phyloP scores from a whole-genome alignment of 2,329 filamentous ascomycete genomes.

The Endothia cerciana region DNA sequence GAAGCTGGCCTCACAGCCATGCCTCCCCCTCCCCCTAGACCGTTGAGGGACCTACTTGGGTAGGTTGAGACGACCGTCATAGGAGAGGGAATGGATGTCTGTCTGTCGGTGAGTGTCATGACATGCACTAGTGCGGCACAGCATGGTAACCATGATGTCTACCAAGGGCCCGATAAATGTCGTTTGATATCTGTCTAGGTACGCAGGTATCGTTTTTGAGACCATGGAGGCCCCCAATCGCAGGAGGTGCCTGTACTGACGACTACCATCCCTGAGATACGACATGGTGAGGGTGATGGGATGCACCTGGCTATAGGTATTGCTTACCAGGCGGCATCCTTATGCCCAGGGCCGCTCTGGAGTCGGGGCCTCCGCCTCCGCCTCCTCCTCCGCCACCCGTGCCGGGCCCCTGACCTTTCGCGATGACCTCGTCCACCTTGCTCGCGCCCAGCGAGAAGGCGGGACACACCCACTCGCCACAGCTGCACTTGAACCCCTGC shows the following conservation, averaged over 20 bases:
- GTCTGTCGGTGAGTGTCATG: background rate
- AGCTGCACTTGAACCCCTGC: slow-evolving; percentile 93
- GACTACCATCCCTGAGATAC: background rate
- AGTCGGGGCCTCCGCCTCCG: slow-evolving; percentile 30
- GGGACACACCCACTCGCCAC: slow-evolving; percentile 86
- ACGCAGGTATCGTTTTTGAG: background rate
- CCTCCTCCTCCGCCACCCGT: slow-evolving; percentile 5
- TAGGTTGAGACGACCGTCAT: background rate
- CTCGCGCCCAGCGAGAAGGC: slow-evolving; percentile 85
- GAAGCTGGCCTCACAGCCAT: background rate
- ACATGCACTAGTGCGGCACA: slow-evolving; percentile 1
- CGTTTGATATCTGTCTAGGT: background rate
- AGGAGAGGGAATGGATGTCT: background rate
- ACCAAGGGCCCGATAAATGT: background rate
- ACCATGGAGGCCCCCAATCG: background rate
- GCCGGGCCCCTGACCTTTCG: slow-evolving; percentile 24
- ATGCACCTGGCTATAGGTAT: slow-evolving; percentile 34
- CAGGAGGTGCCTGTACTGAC: background rate
- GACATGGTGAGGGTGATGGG: background rate
- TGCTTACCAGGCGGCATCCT: slow-evolving; percentile 57
- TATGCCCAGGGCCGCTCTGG: slow-evolving; percentile 49
- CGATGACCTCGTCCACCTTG: slow-evolving; percentile 72
- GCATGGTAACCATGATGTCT: background rate
- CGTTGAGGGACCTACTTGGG: background rate
- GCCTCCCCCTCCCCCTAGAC: background rate